Base-by-base conservation (phyloP, 83 land plant species). In the Thuja plicata region DNA sequence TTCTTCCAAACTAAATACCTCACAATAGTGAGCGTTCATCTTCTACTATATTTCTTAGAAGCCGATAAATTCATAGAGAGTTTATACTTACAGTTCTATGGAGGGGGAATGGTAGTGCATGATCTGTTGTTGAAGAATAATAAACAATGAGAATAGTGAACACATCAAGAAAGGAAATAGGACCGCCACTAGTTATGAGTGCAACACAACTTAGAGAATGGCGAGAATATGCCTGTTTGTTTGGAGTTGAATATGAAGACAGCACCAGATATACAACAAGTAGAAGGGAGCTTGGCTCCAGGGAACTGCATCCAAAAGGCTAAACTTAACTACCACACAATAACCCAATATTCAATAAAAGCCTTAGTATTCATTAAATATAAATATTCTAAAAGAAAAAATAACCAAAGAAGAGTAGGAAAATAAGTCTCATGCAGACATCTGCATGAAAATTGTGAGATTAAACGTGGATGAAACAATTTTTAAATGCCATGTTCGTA, bases 181-280 rank as follows among this genome's bases (percentile, higher is more conserved):
- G 99, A 87, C 99, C 95, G 24, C 96, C 98, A 87, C 99, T 98
- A 30, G 99, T 96, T 78, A 96, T 94, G 16, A 98, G 91, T 16
- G 99, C 99, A 66, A 99, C 98, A 79, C 99, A 97, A 89, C 99
- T 98, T 88, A 98, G 86, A 38, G 99, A 98, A 88, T 98, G 99
- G 41, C 99, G 97, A 86, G 99, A 99, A 90, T 92, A 98, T 88
- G 99, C 99, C 91, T 96, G 98, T 82, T 97, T 95, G 88, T 98
- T 99, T 77, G 99, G 99, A 50, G 96, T 89, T 60, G 93, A 76
- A 90, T 95, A 98, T 79, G 99, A 98, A 11, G 97, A 92, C 83
- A 98, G 88, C 38, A 95, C 92, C 27, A 99, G 99, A 94, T 98
- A 98, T 48, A 98, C 90, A 45, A 97, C 99, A n/a, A 95, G 96